phyloP scores from a whole-genome alignment of 2,329 filamentous ascomycete species.

The Aspergillus sp. region DNA sequence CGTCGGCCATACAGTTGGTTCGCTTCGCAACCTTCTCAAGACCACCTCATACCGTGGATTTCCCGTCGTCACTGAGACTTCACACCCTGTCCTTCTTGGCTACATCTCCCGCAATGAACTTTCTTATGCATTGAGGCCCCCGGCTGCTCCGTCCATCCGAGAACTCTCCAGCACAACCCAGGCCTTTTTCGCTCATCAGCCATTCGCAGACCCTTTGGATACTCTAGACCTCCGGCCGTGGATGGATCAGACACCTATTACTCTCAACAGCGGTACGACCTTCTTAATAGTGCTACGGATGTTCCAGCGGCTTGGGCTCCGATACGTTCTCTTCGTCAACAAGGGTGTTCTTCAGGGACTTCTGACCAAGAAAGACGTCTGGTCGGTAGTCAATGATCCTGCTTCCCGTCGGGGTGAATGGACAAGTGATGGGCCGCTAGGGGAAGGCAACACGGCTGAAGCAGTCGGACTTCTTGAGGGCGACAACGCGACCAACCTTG shows the following conservation, averaged over 20 bases:
- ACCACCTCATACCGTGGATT: slow-evolving; percentile 85
- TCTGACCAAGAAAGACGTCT: slow-evolving; percentile 96
- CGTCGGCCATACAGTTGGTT: slow-evolving; percentile 82
- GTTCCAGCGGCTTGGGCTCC: slow-evolving; percentile 90
- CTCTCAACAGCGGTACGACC: slow-evolving; percentile 74
- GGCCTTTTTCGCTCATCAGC: slow-evolving; percentile 82
- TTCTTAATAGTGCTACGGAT: slow-evolving; percentile 88
- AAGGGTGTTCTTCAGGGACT: slow-evolving; percentile 80
- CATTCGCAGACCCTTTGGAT: slow-evolving; percentile 74
- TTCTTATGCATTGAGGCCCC: slow-evolving; percentile 74
- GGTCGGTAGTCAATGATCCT: slow-evolving; percentile 84
- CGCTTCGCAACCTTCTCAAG: slow-evolving; percentile 71
- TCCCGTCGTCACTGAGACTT: slow-evolving; percentile 80
- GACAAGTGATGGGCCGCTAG: slow-evolving; percentile 33
- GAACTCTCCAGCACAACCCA: slow-evolving; percentile 72
- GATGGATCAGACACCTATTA: slow-evolving; percentile 99
- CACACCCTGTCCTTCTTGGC: slow-evolving; percentile 79
- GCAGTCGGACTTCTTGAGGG: slow-evolving; percentile 43
- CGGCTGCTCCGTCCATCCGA: slow-evolving; percentile 49
- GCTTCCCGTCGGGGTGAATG: slow-evolving; percentile 54
- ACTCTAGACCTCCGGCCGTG: slow-evolving; percentile 90
- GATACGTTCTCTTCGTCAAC: slow-evolving; percentile 87
- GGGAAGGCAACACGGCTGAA: slow-evolving; percentile 35
- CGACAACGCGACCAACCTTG: slow-evolving; percentile 38
- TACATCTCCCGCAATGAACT: slow-evolving; percentile 95